A percentile compares a stretch with the other conserved stretches of the same genome.
Conservation (phyloP, 2,329 filamentous ascomycete genomes). For the Canariomyces notabilis region DNA sequence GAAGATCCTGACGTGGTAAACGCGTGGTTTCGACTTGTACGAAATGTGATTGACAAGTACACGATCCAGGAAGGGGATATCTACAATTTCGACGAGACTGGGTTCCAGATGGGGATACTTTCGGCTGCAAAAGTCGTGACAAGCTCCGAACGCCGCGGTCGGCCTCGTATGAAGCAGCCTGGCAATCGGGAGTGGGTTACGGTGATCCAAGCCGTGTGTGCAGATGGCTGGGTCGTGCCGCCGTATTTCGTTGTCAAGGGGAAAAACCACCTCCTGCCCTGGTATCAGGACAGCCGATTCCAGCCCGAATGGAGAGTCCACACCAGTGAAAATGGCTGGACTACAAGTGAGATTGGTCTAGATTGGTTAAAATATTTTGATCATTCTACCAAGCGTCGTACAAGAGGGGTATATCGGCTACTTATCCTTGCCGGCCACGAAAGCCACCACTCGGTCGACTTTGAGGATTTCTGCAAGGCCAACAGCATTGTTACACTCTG, state of each 20-base stretch:
- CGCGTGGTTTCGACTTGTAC: neutral
- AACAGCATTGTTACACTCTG: constrained; percentile 31
- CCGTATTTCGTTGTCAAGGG: constrained; percentile 1
- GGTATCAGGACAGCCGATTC: neutral
- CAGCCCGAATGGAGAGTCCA: neutral
- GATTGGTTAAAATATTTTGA: constrained; percentile 5
- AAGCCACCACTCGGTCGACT: constrained; percentile 5
- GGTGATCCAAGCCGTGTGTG: neutral
- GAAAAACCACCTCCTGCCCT: neutral
- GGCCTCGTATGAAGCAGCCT: neutral
- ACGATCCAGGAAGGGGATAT: constrained; percentile 19
- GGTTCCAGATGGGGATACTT: constrained; percentile 31
- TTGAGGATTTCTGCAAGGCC: constrained; percentile 5
- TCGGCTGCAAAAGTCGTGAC: neutral
- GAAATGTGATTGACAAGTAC: constrained; percentile 15
- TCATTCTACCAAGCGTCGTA: neutral
- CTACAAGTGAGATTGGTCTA: neutral
- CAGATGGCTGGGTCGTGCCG: neutral
- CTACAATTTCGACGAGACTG: constrained; percentile 29
- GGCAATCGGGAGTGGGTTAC: neutral
- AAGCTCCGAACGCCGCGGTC: neutral
- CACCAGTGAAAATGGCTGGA: neutral
- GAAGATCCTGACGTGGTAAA: constrained; percentile 18
- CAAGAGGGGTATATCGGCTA: neutral
- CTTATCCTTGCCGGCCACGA: constrained; percentile 3